A percentile compares a stretch with the other conserved stretches of the same genome.
phyloP scores from a whole-genome alignment of 1,139 yeast species.

The Zygoascus sp. region DNA sequence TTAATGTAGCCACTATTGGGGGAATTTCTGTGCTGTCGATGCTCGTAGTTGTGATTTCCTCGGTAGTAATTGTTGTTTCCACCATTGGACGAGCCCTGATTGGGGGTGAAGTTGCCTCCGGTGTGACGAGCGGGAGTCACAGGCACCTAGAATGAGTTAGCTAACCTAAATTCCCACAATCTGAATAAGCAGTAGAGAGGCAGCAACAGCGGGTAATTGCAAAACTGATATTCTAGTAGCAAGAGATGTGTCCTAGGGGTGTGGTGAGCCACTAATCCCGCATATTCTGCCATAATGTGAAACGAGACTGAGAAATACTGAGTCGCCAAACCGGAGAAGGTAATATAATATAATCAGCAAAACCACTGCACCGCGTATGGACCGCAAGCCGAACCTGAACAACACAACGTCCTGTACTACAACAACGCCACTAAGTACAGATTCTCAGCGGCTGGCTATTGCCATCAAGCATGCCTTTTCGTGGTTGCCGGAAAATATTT shows the following conservation, averaged over 20 bases:
- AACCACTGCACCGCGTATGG: not conserved
- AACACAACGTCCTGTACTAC: too few species aligned
- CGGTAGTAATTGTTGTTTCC: constrained; percentile 7
- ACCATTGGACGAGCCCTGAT: not conserved
- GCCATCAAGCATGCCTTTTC: too few species aligned
- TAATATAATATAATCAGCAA: not conserved
- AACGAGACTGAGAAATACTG: constrained; percentile 3
- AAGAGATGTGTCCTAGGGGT: too few species aligned
- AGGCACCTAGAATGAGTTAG: constrained; percentile 1
- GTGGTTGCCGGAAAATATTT: too few species aligned
- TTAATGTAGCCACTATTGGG: constrained; percentile 3
- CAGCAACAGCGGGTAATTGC: too few species aligned
- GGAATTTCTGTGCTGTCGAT: constrained; percentile 10
- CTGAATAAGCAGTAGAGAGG: too few species aligned
- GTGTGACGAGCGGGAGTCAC: constrained; percentile 3
- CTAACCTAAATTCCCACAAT: too few species aligned
- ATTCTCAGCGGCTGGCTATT: too few species aligned
- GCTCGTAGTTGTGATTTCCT: constrained; percentile 10
- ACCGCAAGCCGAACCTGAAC: not conserved
- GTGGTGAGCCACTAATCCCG: too few species aligned
- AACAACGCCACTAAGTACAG: too few species aligned
- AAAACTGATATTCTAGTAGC: too few species aligned
- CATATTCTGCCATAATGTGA: not conserved
- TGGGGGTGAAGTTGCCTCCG: constrained; percentile 4
- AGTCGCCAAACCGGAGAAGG: not conserved